Evolutionary conservation across 352 stramenopile species (phyloP).

Genomic region (Phytophthora cajani): DNA sequence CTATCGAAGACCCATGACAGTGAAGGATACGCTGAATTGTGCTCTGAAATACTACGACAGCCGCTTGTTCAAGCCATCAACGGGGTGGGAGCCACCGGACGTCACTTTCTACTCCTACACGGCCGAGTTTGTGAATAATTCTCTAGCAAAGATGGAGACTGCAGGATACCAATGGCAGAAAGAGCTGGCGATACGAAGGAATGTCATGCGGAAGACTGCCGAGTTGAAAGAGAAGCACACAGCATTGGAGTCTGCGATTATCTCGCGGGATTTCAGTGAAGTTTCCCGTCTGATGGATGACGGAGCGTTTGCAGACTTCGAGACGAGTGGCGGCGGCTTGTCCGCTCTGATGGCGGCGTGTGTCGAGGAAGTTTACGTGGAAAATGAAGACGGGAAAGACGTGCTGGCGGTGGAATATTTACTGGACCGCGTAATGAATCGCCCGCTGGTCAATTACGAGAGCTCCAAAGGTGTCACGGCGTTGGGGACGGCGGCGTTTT

Average conservation of each 20-base stretch:
- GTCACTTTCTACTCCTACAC: constrained; percentile 51
- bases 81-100: constrained; percentile 41
- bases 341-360: constrained; percentile 65
- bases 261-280: constrained; percentile 46
- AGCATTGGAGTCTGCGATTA: constrained; percentile 54
- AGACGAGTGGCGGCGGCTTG: constrained; percentile 46
- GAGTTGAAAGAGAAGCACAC: constrained; percentile 56
- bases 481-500: constrained; percentile 48
- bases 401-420: constrained; percentile 71
- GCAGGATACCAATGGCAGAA: constrained; percentile 24
- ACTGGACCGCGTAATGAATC: constrained; percentile 57
- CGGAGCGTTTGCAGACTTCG: constrained; percentile 73
- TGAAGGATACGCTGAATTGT: constrained; percentile 57
- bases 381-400: constrained; percentile 55
- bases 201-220: constrained; percentile 48
- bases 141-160: constrained; percentile 30
- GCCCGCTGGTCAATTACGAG: constrained; percentile 69
- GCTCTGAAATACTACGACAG: constrained; percentile 56
- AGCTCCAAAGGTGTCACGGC: constrained; percentile 57
- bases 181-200: constrained; percentile 55
- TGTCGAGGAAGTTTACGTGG: constrained; percentile 62
- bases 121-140: constrained; percentile 34
- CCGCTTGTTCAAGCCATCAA: constrained; percentile 30
- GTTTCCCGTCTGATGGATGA: constrained; percentile 54
- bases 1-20: constrained; percentile 43